Conservation (phyloP, 1,139 yeast genomes). For the Diutina ranongensis region DNA sequence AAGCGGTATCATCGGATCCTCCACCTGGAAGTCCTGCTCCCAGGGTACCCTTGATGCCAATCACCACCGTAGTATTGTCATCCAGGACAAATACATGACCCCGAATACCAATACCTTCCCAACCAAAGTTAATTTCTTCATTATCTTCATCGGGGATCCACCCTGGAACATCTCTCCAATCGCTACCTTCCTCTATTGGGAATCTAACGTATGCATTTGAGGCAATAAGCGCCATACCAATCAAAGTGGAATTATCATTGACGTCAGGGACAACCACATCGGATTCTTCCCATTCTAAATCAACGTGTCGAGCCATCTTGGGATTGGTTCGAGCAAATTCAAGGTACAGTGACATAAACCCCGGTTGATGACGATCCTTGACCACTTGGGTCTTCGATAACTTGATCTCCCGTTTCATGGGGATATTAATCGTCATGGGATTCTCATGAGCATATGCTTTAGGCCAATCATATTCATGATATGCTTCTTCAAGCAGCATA, state of each 20-base stretch:
- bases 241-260: conserved; percentile 57
- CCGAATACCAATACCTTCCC: conserved; percentile 76
- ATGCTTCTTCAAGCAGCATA: conserved; percentile 17
- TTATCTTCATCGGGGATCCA: conserved; percentile 36
- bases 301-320: conserved; percentile 25
- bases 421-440: conserved; percentile 32
- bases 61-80: conserved; percentile 55
- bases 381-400: conserved; percentile 33
- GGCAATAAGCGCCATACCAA: conserved; percentile 73
- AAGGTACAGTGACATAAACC: conserved; percentile 53
- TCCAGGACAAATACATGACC: conserved; percentile 81
- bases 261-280: conserved; percentile 59
- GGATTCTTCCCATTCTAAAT: conserved; percentile 44
- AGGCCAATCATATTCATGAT: conserved; percentile 30
- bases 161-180: conserved; percentile 70
- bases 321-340: conserved; percentile 43
- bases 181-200: conserved; percentile 51
- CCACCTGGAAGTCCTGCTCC: conserved; percentile 75
- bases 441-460: conserved; percentile 20
- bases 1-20: conserved; percentile 66
- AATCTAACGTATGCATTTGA: conserved; percentile 82
- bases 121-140: conserved; percentile 50
- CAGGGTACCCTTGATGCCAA: conserved; percentile 86
- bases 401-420: conserved; percentile 13
- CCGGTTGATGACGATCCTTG: conserved; percentile 46